phyloP scores from a whole-genome alignment of 148 eudicot species.

The Cornus kousa region DNA sequence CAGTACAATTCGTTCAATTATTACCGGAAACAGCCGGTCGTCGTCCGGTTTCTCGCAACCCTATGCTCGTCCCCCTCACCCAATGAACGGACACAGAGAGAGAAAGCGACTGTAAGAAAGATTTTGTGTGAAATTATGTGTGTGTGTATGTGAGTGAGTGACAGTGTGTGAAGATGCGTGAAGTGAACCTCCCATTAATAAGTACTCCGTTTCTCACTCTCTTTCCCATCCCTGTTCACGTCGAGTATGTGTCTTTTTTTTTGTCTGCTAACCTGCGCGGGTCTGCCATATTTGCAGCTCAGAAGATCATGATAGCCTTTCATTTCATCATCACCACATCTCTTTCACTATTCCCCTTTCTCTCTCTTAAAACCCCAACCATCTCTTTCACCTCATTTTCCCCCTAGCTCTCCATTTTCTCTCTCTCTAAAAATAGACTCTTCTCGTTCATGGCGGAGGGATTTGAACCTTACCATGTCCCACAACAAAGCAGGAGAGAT shows the following conservation, averaged over 20 bases:
- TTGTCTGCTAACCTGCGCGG: conserved; percentile 12
- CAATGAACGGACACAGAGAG: conserved; percentile 2
- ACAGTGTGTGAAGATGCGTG: conserved; percentile 2
- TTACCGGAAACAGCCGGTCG: conserved; percentile 20
- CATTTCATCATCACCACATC: conserved; percentile 32
- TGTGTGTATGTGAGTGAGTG: background rate
- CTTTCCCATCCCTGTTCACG: background rate
- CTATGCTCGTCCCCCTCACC: background rate
- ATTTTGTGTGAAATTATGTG: conserved; percentile 1
- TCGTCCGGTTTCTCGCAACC: conserved; percentile 13
- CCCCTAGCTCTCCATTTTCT: conserved; percentile 1
- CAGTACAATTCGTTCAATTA: conserved; percentile 9
- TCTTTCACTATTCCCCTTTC: conserved; percentile 16
- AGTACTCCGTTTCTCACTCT: background rate
- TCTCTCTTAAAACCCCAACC: background rate
- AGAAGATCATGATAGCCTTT: conserved; percentile 32
- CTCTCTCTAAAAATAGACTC: background rate
- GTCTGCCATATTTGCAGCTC: conserved; percentile 8
- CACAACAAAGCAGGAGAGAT: conserved; percentile 49
- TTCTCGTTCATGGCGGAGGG: conserved; percentile 32
- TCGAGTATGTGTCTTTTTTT: background rate
- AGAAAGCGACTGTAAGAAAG: background rate
- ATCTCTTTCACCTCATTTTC: background rate
- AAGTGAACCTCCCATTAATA: background rate
- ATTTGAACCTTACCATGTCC: conserved; percentile 36